Evolutionary conservation across 202 grass and related monocot genomes (phyloP), one percentile per base, ranked within the genome.

Genomic region (Elaeis oleifera): DNA sequence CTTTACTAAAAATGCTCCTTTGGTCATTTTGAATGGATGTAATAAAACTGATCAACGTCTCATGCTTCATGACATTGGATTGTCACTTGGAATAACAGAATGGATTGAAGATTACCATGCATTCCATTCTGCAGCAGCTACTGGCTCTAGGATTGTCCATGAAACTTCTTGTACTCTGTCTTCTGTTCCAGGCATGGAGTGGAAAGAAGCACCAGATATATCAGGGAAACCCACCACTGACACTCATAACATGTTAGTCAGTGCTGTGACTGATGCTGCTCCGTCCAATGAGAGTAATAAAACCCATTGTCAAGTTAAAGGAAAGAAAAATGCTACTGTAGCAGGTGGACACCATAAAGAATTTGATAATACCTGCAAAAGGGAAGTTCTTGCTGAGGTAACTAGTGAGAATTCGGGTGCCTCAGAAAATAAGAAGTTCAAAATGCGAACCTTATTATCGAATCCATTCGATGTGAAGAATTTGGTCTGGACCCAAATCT

Each of bases 31-130:
- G 77, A 57, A 72, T 67, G 79, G 75, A 78, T 81, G 84, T 66
- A 83, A 60, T 66, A 73, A 78, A 69, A 68, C 69, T 57, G 55
- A 69, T 52, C 76, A 96, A 61, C 71, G 80, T 73, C 80, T 78
- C 79, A 96, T 96, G 77, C 87, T 96, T 81, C 92, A 96, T 81
- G 87, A 86, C 74, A 85, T 96, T 91, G 92, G 92, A 56, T 80
- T 96, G 58, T 85, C 84, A 67, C 77, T 81, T 72, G 84, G 87
- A 71, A 51, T 96, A 59, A 44, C 60, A 26, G 92, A 96, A 74
- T 91, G 87, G 92, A 71, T 81, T 71, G 76, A 90, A 63, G 83
- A 96, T 76, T 85, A 72, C 36, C 83, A 54, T 80, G 50, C 73
- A 16, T 90, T 90, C 31, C 78, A 74, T 80, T 79, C 72, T 62